A percentile compares a stretch with the other conserved stretches of the same genome.
phyloP scores from a whole-genome alignment of 2,329 filamentous ascomycete genomes.

The Verticillium isaacii region DNA sequence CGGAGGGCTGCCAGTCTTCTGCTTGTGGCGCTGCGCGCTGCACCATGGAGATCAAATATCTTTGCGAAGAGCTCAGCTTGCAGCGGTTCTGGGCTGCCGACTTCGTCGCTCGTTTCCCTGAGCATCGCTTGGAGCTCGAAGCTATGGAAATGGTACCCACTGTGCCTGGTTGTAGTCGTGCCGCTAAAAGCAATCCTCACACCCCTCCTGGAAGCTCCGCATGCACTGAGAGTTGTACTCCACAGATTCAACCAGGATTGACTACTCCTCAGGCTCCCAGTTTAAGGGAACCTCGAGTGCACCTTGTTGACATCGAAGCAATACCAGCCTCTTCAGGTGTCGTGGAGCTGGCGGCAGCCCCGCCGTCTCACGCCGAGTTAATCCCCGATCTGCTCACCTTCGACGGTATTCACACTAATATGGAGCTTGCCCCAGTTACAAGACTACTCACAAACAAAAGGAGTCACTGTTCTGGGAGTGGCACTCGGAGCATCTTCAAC shows the following conservation, averaged over 20 bases:
- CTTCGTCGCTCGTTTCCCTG: neutral
- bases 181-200: neutral
- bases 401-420: neutral
- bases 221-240: too few species aligned
- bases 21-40: neutral
- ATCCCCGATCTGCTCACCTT: neutral
- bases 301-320: neutral
- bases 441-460: too few species aligned
- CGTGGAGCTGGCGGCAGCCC: neutral
- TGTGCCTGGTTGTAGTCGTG: neutral
- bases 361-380: neutral
- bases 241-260: neutral
- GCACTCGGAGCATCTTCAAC: too few species aligned
- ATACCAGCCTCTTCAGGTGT: neutral
- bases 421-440: too few species aligned
- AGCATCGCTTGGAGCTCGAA: neutral
- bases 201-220: neutral
- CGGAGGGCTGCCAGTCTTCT: neutral
- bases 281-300: too few species aligned
- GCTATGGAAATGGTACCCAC: neutral
- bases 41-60: neutral
- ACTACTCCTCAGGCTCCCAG: too few species aligned
- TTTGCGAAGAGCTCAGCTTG: neutral
- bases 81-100: neutral
- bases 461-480: too few species aligned